Conservation (phyloP, 2,329 filamentous ascomycete species). For the Curvularia lunata region DNA sequence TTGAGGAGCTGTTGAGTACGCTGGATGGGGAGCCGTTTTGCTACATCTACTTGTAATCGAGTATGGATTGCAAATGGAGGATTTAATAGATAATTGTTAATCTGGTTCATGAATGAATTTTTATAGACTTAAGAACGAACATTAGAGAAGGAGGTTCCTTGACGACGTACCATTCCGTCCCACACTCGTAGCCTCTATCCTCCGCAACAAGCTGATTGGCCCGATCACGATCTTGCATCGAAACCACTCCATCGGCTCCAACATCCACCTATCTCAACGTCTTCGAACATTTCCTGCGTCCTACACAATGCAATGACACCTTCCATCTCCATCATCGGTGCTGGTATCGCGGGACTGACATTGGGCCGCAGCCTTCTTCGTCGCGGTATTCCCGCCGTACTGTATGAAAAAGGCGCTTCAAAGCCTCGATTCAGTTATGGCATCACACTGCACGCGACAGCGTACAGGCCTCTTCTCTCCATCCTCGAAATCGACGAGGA, state of each 20-base stretch:
- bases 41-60: conserved; percentile 50
- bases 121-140: background rate
- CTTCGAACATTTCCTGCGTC: background rate
- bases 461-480: conserved; percentile 44
- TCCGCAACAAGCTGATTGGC: conserved; percentile 3
- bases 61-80: too few species aligned
- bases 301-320: conserved; percentile 37
- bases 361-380: conserved; percentile 47
- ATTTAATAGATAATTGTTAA: background rate
- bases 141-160: too few species aligned
- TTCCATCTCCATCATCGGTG: conserved; percentile 50
- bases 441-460: conserved; percentile 47
- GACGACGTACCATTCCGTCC: background rate
- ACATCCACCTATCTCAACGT: background rate
- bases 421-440: conserved; percentile 45
- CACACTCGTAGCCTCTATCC: background rate
- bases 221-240: conserved; percentile 2
- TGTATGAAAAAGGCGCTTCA: conserved; percentile 45
- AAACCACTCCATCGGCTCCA: background rate
- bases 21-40: conserved; percentile 52
- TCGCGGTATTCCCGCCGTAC: conserved; percentile 36
- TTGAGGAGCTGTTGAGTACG: conserved; percentile 51
- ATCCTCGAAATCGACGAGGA: conserved; percentile 41
- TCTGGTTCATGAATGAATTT: background rate
- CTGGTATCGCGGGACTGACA: conserved; percentile 54